phyloP scores from a whole-genome alignment of 352 stramenopile species.

The Phytophthora chlamydospora region DNA sequence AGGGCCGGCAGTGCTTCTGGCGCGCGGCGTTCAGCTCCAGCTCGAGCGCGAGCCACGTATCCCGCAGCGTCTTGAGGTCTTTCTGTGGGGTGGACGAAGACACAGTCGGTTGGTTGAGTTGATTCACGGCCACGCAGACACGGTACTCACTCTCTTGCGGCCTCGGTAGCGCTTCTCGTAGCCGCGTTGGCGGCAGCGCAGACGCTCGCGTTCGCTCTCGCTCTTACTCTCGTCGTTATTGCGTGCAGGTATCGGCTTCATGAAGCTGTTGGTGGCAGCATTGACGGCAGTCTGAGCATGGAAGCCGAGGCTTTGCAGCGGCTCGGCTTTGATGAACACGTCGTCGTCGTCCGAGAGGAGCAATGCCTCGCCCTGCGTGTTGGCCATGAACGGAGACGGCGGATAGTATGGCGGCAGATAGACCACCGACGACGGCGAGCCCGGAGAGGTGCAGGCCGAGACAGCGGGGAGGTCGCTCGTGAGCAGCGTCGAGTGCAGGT shows the following conservation, averaged over 20 bases:
- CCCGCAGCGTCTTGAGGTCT: conserved; percentile 35
- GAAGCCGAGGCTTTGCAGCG: not conserved
- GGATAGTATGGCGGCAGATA: conserved; percentile 21
- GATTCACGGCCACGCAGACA: conserved; percentile 1
- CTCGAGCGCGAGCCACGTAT: conserved; percentile 40
- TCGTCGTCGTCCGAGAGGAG: not conserved
- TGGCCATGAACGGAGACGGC: not conserved
- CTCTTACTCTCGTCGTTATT: not conserved
- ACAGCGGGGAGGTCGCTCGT: not conserved
- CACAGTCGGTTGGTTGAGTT: conserved; percentile 13
- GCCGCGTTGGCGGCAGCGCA: conserved; percentile 40
- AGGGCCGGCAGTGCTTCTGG: conserved; percentile 22
- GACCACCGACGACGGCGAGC: conserved; percentile 34
- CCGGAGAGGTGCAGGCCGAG: conserved; percentile 1
- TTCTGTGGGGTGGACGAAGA: conserved; percentile 21
- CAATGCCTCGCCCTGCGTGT: not conserved
- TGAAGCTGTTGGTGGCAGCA: not conserved
- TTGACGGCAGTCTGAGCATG: not conserved
- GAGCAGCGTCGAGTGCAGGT: conserved; percentile 26
- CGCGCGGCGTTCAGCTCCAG: conserved; percentile 30
- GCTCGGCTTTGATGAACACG: conserved; percentile 20
- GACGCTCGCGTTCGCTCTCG: conserved; percentile 35
- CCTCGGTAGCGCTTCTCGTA: conserved; percentile 53
- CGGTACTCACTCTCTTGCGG: conserved; percentile 47
- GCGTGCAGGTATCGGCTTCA: conserved; percentile 10